Percentiles rank a stretch among this genome's conserved stretches.
Conservation (phyloP, 2,329 filamentous ascomycete species). For the Xylaria arbuscula region DNA sequence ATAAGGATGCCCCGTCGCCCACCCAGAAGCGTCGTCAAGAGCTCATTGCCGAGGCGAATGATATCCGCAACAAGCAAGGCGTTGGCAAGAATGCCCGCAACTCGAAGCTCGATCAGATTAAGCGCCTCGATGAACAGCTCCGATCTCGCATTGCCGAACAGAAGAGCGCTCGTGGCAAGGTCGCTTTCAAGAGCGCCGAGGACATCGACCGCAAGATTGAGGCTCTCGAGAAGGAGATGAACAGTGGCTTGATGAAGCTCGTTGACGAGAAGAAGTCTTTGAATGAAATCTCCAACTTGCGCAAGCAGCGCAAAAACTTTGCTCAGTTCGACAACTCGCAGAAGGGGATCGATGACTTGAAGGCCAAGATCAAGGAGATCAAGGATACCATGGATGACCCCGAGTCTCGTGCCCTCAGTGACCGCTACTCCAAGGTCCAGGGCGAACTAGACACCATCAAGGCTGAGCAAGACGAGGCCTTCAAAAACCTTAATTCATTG, state of each 20-base stretch:
- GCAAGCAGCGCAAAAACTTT: slow-evolving; percentile 93
- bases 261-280: slow-evolving; percentile 98
- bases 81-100: slow-evolving; percentile 85
- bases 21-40: slow-evolving; percentile 85
- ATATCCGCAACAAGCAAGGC: slow-evolving; percentile 88
- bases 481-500: slow-evolving; percentile 86
- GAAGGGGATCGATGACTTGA: slow-evolving; percentile 89
- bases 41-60: slow-evolving; percentile 81
- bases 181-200: slow-evolving; percentile 86
- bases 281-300: slow-evolving; percentile 81
- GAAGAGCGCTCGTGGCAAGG: slow-evolving; percentile 83
- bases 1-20: slow-evolving; percentile 83
- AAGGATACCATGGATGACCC: slow-evolving; percentile 92
- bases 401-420: slow-evolving; percentile 86
- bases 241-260: slow-evolving; percentile 90
- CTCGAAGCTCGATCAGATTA: slow-evolving; percentile 87
- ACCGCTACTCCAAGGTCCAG: slow-evolving; percentile 86
- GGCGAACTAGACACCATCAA: slow-evolving; percentile 90
- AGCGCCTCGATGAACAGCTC: slow-evolving; percentile 88
- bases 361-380: slow-evolving; percentile 87
- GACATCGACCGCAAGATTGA: slow-evolving; percentile 88
- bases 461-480: slow-evolving; percentile 89
- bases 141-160: slow-evolving; percentile 87
- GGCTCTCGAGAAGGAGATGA: slow-evolving; percentile 84
- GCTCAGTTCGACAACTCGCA: slow-evolving; percentile 84